phyloP scores from a whole-genome alignment of 164 flowering plant genomes.

The Houttuynia cordata region DNA sequence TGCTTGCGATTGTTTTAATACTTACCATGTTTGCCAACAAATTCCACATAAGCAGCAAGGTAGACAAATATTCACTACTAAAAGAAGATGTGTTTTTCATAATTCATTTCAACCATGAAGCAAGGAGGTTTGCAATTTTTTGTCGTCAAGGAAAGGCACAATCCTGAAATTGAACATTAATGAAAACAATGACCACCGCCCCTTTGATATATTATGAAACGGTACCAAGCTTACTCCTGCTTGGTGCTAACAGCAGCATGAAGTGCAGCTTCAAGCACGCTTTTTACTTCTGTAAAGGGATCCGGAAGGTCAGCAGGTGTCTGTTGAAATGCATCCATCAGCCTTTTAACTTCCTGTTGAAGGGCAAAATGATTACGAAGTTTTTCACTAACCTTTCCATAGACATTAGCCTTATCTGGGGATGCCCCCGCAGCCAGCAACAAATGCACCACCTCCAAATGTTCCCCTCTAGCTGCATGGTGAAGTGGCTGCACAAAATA shows the following conservation, averaged over 20 bases:
- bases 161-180: too few relatives aligned
- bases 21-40: too few relatives aligned
- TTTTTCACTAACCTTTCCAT: constrained; percentile 51
- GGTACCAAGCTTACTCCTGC: not conserved
- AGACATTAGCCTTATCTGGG: constrained; percentile 38
- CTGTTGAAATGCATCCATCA: constrained; percentile 20
- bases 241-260: not conserved
- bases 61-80: too few relatives aligned
- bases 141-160: too few relatives aligned
- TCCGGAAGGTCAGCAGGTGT: constrained; percentile 49
- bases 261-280: constrained; percentile 34
- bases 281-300: constrained; percentile 41
- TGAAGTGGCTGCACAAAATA: constrained; percentile 63
- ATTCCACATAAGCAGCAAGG: too few relatives aligned
- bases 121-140: too few relatives aligned
- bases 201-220: too few relatives aligned
- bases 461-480: constrained; percentile 90
- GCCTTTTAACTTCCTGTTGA: not conserved
- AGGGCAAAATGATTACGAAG: not conserved
- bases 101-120: too few relatives aligned
- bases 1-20: too few relatives aligned
- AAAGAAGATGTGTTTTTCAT: too few relatives aligned
- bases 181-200: too few relatives aligned
- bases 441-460: constrained; percentile 40
- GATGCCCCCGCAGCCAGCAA: constrained; percentile 64